These are phyloP conservation scores for Suillus brevipes DNA, from an alignment of 768 basidiomycete genomes.

Conservation along the genomic window DNA sequence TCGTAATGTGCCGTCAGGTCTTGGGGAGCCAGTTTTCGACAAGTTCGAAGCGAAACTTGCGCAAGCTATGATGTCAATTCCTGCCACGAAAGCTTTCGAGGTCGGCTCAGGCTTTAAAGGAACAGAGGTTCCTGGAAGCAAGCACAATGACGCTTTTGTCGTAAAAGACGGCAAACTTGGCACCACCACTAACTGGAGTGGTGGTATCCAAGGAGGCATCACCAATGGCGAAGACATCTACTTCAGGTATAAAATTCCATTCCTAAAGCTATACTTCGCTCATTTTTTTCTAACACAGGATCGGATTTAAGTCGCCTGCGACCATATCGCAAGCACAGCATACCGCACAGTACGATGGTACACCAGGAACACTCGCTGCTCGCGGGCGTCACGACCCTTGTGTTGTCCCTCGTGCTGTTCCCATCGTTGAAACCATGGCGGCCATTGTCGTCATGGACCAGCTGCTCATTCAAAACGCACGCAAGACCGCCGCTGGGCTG, in stretches of 20 bases:
- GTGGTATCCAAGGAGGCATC: constrained; percentile 97
- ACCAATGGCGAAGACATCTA: constrained; percentile 97
- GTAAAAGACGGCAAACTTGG: constrained; percentile 70
- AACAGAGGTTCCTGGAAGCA: constrained; percentile 88
- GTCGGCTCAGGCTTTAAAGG: constrained; percentile 96
- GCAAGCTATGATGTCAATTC: constrained; percentile 98
- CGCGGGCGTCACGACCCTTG: constrained; percentile 96
- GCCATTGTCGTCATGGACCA: constrained; percentile 94
- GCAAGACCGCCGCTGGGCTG: constrained; percentile 68
- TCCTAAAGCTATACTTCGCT: constrained; percentile 9
- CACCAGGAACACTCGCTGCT: constrained; percentile 82
- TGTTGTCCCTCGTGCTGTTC: constrained; percentile 94
- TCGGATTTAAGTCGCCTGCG: constrained; percentile 98
- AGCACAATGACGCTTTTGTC: constrained; percentile 91
- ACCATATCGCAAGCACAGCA: constrained; percentile 92
- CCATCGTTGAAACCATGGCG: constrained; percentile 98
- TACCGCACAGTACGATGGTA: constrained; percentile 94
- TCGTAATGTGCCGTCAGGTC: constrained; percentile 83
- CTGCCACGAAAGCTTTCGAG: constrained; percentile 98
- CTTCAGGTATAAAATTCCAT: constrained; percentile 67
- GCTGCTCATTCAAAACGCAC: constrained; percentile 85
- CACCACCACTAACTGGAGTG: constrained; percentile 93
- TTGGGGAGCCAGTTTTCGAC: constrained; percentile 98
- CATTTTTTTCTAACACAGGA: constrained; percentile 42
- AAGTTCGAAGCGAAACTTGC: constrained; percentile 95